Evolutionary conservation across 1,139 yeast genomes (phyloP).

Genomic region (Candida freyschussii): DNA sequence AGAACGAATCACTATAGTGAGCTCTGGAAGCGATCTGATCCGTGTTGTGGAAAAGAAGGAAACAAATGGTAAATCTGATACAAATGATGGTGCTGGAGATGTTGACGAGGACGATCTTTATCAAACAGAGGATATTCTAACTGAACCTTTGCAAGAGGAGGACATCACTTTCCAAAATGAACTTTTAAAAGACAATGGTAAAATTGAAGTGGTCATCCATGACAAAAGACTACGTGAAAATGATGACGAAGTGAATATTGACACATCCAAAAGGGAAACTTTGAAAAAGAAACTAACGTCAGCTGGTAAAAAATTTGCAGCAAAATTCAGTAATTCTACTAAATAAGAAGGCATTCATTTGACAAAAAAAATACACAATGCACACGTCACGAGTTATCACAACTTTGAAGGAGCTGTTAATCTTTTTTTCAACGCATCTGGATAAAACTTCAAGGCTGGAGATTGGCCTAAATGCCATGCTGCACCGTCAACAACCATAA

Average conservation of each 20-base stretch:
- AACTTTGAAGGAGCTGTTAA: constrained; percentile 28
- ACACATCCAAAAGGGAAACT: constrained; percentile 17
- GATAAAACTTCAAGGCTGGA: constrained; percentile 35
- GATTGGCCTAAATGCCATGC: constrained; percentile 73
- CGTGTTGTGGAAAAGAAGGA: constrained; percentile 18
- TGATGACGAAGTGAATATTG: constrained; percentile 4
- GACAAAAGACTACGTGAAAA: constrained; percentile 19
- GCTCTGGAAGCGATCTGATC: constrained; percentile 30
- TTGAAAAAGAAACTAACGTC: constrained; percentile 24
- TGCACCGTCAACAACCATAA: constrained; percentile 85
- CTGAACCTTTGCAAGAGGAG: constrained; percentile 17
- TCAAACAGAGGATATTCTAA: constrained; percentile 13
- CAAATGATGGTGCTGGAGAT: constrained; percentile 17
- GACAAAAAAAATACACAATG: no score
- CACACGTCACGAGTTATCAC: no score
- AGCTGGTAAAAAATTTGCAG: constrained; percentile 30
- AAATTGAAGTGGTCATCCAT: constrained; percentile 5
- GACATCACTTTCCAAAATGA: constrained; percentile 11
- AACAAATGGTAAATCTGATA: constrained; percentile 17
- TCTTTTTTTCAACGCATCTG: constrained; percentile 31
- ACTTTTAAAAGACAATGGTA: constrained; percentile 8
- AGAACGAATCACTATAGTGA: constrained; percentile 31
- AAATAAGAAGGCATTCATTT: no score
- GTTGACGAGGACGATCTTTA: constrained; percentile 19
- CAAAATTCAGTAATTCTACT: constrained; percentile 15